Evolutionary conservation across 2,329 filamentous ascomycete genomes (phyloP).

Genomic region (Fusarium mexicanum): DNA sequence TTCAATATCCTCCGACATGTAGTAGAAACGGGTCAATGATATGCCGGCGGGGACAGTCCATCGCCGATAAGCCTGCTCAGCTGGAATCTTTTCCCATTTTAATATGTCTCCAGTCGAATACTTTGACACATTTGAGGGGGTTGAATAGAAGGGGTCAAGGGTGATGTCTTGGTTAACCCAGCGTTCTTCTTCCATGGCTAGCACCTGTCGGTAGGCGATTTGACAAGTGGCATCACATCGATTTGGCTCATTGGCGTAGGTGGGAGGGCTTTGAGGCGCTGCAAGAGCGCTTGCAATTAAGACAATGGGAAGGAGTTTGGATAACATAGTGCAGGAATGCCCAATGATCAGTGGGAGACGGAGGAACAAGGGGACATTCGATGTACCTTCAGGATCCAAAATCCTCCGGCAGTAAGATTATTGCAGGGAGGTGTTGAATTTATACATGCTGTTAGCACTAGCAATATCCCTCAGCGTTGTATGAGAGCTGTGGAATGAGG

Average conservation of each 20-base stretch:
- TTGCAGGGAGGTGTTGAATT: fast-evolving
- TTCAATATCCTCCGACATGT: not conserved
- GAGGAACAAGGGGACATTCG: too few species aligned
- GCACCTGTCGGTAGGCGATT: not conserved
- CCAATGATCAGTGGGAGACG: fast-evolving
- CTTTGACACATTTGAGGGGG: not conserved
- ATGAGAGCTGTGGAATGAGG: fast-evolving
- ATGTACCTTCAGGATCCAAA: too few species aligned
- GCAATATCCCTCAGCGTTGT: not conserved
- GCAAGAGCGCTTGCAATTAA: not conserved
- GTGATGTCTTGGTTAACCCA: not conserved
- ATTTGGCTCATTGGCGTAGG: not conserved
- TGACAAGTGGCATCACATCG: not conserved
- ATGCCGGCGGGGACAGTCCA: slow-evolving; percentile 5
- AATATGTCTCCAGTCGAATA: not conserved
- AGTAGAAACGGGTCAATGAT: not conserved
- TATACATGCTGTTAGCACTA: fast-evolving
- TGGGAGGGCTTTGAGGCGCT: not conserved
- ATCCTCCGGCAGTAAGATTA: fast-evolving
- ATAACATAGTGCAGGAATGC: not conserved
- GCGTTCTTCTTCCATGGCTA: not conserved
- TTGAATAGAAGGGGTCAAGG: not conserved
- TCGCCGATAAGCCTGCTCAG: not conserved
- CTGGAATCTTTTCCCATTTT: not conserved
- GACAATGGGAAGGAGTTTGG: not conserved